phyloP scores from a whole-genome alignment of 2,329 filamentous ascomycete genomes.

The Penicillium sp. region DNA sequence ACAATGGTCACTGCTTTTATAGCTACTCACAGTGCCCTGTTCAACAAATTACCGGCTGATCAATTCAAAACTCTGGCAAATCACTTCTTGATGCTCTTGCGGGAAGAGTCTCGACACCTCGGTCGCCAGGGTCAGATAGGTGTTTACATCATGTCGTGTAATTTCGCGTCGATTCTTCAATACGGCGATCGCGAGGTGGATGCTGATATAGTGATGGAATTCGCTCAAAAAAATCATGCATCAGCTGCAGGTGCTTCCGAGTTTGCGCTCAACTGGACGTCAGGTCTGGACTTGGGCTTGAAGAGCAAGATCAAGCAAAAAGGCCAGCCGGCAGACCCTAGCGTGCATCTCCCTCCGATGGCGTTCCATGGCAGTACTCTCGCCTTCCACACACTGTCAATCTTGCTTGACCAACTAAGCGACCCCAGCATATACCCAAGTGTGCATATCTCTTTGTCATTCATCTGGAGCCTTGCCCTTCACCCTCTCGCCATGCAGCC shows the following conservation, averaged over 20 bases:
- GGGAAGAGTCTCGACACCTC: slow-evolving; percentile 52
- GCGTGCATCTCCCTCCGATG: slow-evolving; percentile 29
- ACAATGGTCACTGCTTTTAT: slow-evolving; percentile 56
- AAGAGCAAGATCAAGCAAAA: not conserved
- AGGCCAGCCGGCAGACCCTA: not conserved
- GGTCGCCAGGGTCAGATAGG: slow-evolving; percentile 58
- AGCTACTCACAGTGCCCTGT: slow-evolving; percentile 57
- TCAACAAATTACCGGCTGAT: slow-evolving; percentile 39
- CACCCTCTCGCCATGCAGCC: slow-evolving; percentile 43
- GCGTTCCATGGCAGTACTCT: slow-evolving; percentile 47
- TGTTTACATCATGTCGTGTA: slow-evolving; percentile 58
- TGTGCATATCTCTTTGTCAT: slow-evolving; percentile 59
- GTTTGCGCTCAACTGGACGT: slow-evolving; percentile 28
- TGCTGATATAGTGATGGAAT: slow-evolving; percentile 34
- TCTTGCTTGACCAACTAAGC: slow-evolving; percentile 52
- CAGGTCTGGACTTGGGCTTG: not conserved
- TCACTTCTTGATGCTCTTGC: slow-evolving; percentile 51
- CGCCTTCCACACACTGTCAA: slow-evolving; percentile 47
- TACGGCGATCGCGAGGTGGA: slow-evolving; percentile 51
- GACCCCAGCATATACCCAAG: slow-evolving; percentile 59
- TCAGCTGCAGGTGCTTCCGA: slow-evolving; percentile 17
- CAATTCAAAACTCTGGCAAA: slow-evolving; percentile 45
- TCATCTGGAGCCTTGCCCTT: slow-evolving; percentile 52
- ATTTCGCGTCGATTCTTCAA: slow-evolving; percentile 59
- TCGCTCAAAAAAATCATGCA: slow-evolving; percentile 25